Conservation (phyloP, 2,329 filamentous ascomycete genomes). For the Colletotrichum plurivorum region DNA sequence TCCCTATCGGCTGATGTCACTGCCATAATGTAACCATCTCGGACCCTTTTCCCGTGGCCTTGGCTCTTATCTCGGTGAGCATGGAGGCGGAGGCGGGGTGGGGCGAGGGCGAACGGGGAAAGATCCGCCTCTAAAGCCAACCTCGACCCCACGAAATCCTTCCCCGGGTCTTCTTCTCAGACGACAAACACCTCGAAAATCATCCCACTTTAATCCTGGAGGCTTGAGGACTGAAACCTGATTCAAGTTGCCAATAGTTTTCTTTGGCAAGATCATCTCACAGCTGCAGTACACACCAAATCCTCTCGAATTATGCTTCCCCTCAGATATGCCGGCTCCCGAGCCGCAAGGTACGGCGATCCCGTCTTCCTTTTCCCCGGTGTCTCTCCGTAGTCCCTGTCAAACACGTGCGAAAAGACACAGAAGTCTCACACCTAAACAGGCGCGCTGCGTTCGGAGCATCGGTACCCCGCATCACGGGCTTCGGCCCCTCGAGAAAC, state of each 20-base stretch:
- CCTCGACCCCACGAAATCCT: not conserved
- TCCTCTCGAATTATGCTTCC: slow-evolving; percentile 19
- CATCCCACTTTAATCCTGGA: not conserved
- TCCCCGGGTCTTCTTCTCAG: slow-evolving; percentile 22
- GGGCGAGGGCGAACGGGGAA: not conserved
- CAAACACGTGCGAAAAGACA: slow-evolving; percentile 14
- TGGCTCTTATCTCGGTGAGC: not conserved
- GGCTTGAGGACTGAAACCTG: not conserved
- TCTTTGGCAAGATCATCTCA: slow-evolving; percentile 4
- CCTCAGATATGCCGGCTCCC: slow-evolving; percentile 21
- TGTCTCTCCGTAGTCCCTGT: not conserved
- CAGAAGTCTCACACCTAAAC: slow-evolving; percentile 20
- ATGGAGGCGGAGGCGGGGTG: not conserved
- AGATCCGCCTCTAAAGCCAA: not conserved
- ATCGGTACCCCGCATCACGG: slow-evolving; percentile 10
- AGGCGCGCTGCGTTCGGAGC: slow-evolving; percentile 29
- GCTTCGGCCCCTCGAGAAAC: slow-evolving; percentile 12
- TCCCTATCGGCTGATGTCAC: slow-evolving; percentile 22
- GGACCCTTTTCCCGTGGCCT: not conserved
- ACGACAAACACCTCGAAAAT: slow-evolving; percentile 1
- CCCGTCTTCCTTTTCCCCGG: not conserved
- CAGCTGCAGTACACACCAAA: not conserved
- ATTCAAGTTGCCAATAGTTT: slow-evolving; percentile 12
- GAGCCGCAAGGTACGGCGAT: slow-evolving; percentile 30
- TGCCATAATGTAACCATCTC: slow-evolving; percentile 25